These are phyloP conservation scores for Arabidopsis arenosa DNA, from an alignment of 345 rosid species.

Conservation along the genomic window DNA sequence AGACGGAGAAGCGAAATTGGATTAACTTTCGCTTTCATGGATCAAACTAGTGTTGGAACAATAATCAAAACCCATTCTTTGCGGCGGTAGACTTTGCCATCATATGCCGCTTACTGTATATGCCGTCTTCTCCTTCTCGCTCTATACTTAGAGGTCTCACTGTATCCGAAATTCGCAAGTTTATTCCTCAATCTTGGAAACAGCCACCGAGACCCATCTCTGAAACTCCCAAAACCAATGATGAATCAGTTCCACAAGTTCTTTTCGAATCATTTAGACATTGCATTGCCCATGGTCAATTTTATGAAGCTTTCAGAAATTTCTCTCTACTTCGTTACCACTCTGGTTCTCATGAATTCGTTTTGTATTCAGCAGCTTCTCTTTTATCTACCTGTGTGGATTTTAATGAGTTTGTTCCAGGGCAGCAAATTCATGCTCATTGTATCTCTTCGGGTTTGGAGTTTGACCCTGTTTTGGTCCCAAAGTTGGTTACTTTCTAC, in stretches of 20 bases:
- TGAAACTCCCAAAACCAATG: constrained; percentile 6
- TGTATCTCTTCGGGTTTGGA: constrained; percentile 61
- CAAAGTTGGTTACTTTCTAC: constrained; percentile 69
- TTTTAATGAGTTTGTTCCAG: constrained; percentile 48
- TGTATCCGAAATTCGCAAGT: constrained; percentile 48
- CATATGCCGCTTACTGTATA: constrained; percentile 49
- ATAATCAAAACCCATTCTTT: constrained; percentile 16
- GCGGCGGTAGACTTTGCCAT: background rate
- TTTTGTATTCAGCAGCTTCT: constrained; percentile 52
- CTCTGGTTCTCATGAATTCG: constrained; percentile 36
- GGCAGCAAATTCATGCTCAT: constrained; percentile 65
- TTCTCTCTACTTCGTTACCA: constrained; percentile 50
- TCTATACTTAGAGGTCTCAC: constrained; percentile 47
- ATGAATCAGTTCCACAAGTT: constrained; percentile 51
- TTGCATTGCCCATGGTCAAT: constrained; percentile 47
- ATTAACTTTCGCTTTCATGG: constrained; percentile 12
- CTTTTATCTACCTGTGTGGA: constrained; percentile 55
- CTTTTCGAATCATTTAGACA: constrained; percentile 50
- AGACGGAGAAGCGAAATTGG: constrained; percentile 27
- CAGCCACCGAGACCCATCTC: constrained; percentile 27
- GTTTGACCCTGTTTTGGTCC: constrained; percentile 60
- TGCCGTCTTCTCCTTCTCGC: constrained; percentile 63
- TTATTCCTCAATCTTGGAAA: constrained; percentile 61
- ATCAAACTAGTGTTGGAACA: constrained; percentile 1
- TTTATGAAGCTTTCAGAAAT: constrained; percentile 53